Evolutionary conservation across 352 stramenopile species (phyloP).

Genomic region (Phytophthora litchii): DNA sequence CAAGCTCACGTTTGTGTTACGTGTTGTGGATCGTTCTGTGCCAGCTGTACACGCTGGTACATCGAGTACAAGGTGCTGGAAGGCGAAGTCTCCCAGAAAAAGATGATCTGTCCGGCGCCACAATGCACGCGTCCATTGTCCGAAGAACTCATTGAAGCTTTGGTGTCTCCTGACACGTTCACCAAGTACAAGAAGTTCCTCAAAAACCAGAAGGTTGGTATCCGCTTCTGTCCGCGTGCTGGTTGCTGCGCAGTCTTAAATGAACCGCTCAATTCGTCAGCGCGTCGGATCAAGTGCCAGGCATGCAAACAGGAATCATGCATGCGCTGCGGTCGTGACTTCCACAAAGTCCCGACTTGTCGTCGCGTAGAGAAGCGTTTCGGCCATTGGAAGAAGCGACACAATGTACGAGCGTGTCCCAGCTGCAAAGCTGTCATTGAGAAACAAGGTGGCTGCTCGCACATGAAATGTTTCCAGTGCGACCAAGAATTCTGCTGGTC

Average conservation of each 20-base stretch:
- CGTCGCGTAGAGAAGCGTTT: constrained; percentile 71
- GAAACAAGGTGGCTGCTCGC: constrained; percentile 83
- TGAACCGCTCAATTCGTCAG: constrained; percentile 56
- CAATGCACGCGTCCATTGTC: constrained; percentile 56
- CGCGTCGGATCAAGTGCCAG: constrained; percentile 51
- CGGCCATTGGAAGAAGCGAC: constrained; percentile 66
- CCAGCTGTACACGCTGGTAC: constrained; percentile 71
- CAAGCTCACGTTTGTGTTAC: constrained; percentile 51
- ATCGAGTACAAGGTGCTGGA: constrained; percentile 81
- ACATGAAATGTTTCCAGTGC: constrained; percentile 89
- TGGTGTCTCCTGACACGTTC: constrained; percentile 54
- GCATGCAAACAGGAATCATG: constrained; percentile 62
- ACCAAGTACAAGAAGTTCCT: constrained; percentile 72
- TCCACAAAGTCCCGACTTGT: constrained; percentile 61
- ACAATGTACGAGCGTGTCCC: constrained; percentile 76
- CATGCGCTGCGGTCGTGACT: constrained; percentile 68
- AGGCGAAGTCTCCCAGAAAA: constrained; percentile 73
- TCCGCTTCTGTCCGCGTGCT: constrained; percentile 75
- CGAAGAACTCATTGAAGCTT: constrained; percentile 56
- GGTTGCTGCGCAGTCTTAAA: constrained; percentile 66
- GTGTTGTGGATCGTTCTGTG: constrained; percentile 59
- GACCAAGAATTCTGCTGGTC: constrained; percentile 88
- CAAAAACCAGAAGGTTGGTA: constrained; percentile 64
- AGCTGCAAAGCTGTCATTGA: constrained; percentile 77
- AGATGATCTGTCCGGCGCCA: constrained; percentile 73